These are phyloP conservation scores for Apiospora rasikravindrae DNA, from an alignment of 2,329 filamentous ascomycete species.

Conservation along the genomic window DNA sequence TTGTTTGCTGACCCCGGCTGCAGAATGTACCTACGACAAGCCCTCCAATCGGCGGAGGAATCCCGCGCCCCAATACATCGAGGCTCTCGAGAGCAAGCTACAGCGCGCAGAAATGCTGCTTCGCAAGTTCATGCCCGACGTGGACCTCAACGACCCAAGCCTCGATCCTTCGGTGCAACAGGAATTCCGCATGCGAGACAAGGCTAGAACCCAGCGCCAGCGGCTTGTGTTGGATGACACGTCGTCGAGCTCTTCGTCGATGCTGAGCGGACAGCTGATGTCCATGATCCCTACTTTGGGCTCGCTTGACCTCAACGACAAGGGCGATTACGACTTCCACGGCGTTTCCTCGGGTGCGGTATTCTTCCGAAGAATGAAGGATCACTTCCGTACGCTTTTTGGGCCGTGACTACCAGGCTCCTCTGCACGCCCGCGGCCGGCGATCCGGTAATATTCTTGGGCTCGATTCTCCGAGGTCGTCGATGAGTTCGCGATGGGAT, in stretches of 20 bases:
- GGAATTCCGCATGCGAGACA: constrained; percentile 64
- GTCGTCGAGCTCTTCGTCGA: constrained; percentile 39
- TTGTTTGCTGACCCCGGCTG: constrained; percentile 32
- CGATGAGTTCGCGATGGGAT: constrained; percentile 67
- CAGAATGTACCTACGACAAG: constrained; percentile 95
- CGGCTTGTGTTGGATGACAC: constrained; percentile 43
- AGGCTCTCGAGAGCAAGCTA: constrained; percentile 81
- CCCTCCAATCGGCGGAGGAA: constrained; percentile 91
- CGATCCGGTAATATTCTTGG: constrained; percentile 56
- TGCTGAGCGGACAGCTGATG: constrained; percentile 74
- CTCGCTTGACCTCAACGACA: constrained; percentile 88
- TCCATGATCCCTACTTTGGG: constrained; percentile 96
- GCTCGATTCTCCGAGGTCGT: constrained; percentile 73
- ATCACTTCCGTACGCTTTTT: constrained; percentile 82
- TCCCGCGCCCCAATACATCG: constrained; percentile 90
- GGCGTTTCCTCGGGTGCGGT: constrained; percentile 91
- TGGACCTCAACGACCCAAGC: constrained; percentile 83
- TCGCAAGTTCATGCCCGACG: constrained; percentile 79
- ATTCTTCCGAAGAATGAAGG: constrained; percentile 85
- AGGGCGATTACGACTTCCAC: constrained; percentile 93
- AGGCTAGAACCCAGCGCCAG: constrained; percentile 50
- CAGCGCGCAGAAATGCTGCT: constrained; percentile 83
- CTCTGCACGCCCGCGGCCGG: constrained; percentile 61
- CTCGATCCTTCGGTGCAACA: constrained; percentile 79
- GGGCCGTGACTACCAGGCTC: constrained; percentile 64